phyloP scores from a whole-genome alignment of 805 yeast genomes.

The Helenozyma baotianmanensis region DNA sequence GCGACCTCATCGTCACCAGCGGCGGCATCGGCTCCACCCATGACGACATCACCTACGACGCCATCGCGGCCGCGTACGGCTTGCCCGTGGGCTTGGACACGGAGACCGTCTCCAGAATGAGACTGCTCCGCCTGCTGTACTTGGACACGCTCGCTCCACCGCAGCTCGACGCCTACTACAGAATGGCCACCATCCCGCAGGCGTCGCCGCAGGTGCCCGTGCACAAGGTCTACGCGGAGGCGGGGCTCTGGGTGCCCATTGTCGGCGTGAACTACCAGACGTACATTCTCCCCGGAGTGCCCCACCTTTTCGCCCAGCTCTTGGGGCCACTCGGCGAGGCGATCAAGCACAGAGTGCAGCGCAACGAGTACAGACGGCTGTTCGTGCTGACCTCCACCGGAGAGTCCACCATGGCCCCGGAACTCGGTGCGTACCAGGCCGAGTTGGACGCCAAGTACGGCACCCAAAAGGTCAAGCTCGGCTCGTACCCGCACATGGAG shows the following conservation, averaged over 20 bases:
- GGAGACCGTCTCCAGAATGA: conserved; percentile 61
- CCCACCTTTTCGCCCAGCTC: conserved; percentile 60
- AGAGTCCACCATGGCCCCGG: conserved; percentile 70
- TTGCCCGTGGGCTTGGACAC: conserved; percentile 49
- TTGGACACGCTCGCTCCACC: conserved; percentile 29
- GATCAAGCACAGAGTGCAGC: conserved; percentile 23
- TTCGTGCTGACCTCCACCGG: conserved; percentile 57
- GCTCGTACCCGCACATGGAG: conserved; percentile 78
- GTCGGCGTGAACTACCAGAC: conserved; percentile 63
- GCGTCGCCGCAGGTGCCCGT: conserved; percentile 24
- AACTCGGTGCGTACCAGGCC: conserved; percentile 48
- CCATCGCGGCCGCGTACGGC: conserved; percentile 62
- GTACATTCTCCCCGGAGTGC: conserved; percentile 80
- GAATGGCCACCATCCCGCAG: conserved; percentile 78
- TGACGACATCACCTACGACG: conserved; percentile 80
- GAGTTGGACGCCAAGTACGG: conserved; percentile 28
- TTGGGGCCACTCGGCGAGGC: conserved; percentile 40
- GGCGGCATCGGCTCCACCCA: conserved; percentile 86
- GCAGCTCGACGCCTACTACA: conserved; percentile 56
- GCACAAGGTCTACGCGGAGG: conserved; percentile 38
- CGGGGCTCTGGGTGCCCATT: conserved; percentile 78
- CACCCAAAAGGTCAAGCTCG: conserved; percentile 52
- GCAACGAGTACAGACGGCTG: conserved; percentile 34
- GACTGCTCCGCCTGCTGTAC: conserved; percentile 36
- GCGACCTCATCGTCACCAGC: conserved; percentile 66